A percentile compares a stretch with the other conserved stretches of the same genome.
Conservation (phyloP, 2,329 filamentous ascomycete genomes). For the Macrophomina tecta region DNA sequence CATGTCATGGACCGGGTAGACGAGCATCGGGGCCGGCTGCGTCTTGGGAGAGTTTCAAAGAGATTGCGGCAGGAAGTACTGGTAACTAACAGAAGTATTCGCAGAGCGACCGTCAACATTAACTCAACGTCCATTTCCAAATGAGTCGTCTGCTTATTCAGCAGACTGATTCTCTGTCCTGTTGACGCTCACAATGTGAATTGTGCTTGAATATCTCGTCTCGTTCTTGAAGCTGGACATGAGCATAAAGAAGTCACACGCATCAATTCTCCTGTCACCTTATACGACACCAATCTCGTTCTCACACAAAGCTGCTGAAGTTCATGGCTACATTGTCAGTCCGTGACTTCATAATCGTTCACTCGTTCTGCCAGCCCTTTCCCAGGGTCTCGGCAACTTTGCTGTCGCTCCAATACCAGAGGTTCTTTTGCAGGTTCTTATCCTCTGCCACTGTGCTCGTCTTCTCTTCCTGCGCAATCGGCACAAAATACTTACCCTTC, state of each 20-base stretch:
- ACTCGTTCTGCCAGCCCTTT: slow-evolving; percentile 27
- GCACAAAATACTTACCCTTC: slow-evolving; percentile 47
- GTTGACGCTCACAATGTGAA: no score
- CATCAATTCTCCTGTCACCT: no score
- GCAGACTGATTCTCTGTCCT: no score
- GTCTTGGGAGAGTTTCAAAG: no score
- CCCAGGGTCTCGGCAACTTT: slow-evolving; percentile 27
- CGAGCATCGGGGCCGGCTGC: neutral
- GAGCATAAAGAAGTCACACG: no score
- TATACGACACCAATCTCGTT: neutral
- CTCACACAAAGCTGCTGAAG: neutral
- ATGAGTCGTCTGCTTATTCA: no score
- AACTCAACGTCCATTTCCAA: no score
- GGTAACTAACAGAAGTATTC: no score
- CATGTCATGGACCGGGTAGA: neutral
- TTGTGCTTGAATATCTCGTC: no score
- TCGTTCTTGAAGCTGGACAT: no score
- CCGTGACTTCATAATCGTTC: neutral
- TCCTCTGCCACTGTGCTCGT: slow-evolving; percentile 38
- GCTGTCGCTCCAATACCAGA: slow-evolving; percentile 44
- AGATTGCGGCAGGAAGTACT: no score
- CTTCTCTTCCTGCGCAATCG: slow-evolving; percentile 40
- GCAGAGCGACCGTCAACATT: no score
- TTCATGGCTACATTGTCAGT: neutral
- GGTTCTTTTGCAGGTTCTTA: slow-evolving; percentile 37